Conservation (phyloP, 2,329 filamentous ascomycete species). For the Byssothecium circinans region DNA sequence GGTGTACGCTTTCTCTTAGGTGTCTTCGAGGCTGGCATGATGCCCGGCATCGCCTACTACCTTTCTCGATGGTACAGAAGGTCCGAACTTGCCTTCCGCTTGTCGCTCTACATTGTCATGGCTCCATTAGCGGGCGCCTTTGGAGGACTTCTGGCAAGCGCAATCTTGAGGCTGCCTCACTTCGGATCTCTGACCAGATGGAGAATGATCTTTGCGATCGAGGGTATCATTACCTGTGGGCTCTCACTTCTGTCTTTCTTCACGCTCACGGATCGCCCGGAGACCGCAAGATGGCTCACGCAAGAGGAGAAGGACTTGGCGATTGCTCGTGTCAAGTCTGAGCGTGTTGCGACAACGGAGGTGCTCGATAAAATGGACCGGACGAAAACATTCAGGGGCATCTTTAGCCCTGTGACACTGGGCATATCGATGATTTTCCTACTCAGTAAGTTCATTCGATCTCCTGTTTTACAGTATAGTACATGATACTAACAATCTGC, state of each 20-base stretch:
- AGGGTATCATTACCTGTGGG: constrained; percentile 64
- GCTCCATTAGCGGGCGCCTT: constrained; percentile 71
- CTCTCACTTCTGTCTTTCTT: constrained; percentile 64
- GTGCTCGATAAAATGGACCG: constrained; percentile 66
- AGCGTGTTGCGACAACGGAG: constrained; percentile 63
- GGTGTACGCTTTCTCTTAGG: constrained; percentile 67
- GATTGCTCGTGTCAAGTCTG: constrained; percentile 67
- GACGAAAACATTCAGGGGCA: constrained; percentile 62
- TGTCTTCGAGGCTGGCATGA: constrained; percentile 72
- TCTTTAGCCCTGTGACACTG: constrained; percentile 65
- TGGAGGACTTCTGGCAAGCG: constrained; percentile 64
- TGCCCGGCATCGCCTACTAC: constrained; percentile 75
- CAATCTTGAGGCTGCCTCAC: constrained; percentile 62
- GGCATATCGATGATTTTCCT: constrained; percentile 62
- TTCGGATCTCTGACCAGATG: constrained; percentile 62
- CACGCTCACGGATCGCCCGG: constrained; percentile 69
- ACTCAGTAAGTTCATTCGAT: constrained; percentile 35
- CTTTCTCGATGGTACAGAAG: constrained; percentile 72
- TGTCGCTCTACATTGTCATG: constrained; percentile 71
- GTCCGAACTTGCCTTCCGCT: constrained; percentile 66
- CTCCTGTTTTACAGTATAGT: not conserved
- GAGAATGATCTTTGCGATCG: constrained; percentile 74
- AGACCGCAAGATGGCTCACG: constrained; percentile 66
- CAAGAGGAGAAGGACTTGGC: constrained; percentile 68
- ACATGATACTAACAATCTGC: not conserved